Base-by-base conservation (phyloP, 441 rosid genomes). In the Pelargonium cotyledonis region DNA sequence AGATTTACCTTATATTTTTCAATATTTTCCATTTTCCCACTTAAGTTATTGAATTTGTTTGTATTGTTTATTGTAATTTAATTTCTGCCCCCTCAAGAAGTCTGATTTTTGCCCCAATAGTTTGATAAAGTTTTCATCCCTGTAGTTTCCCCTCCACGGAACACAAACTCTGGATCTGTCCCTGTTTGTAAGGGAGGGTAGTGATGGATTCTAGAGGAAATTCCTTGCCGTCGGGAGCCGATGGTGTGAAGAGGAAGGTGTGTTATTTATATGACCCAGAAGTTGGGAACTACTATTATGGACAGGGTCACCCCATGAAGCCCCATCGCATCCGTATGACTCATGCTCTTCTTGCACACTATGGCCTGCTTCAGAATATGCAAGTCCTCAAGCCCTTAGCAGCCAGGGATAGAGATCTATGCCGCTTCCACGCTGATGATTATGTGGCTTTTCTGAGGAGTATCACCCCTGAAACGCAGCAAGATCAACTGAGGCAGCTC, bases 231-330 rank as follows among this genome's bases (percentile, higher is more conserved):
- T 83, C 94, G 16, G 94, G 90, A 15, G 82, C 86, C 15, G 94
- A 90, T 67, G 96, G 82, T 4, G 75, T 70, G 72, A 85, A 82
- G 69, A 84, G 96, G 43, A 83, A 92, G 0, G 96, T 90, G 40
- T 81, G 84, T 61, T 90, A 90, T 83, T 90, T 90, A 87, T 88
- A 84, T 79, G 90, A 90, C 55, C 92, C 92, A n/a, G 79, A 87
- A 19, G 81, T 90, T 72, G 94, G 96, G 38, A 83, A 89, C 80
- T 82, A 85, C 76, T 87, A 87, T 76, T 89, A 84, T 73, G 92
- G 89, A 15, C 87, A 87, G 49, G 86, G 87, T 31, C 92, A 87
- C 72, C 87, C 92, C 23, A 87, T 87, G 95, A 85, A 87, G 77
- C 92, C 92, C 68, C 90, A 83, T 71, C 77, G 89, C 63, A 83